Conservation (phyloP, 139 green algal genomes). For the Eudorina sp. region DNA sequence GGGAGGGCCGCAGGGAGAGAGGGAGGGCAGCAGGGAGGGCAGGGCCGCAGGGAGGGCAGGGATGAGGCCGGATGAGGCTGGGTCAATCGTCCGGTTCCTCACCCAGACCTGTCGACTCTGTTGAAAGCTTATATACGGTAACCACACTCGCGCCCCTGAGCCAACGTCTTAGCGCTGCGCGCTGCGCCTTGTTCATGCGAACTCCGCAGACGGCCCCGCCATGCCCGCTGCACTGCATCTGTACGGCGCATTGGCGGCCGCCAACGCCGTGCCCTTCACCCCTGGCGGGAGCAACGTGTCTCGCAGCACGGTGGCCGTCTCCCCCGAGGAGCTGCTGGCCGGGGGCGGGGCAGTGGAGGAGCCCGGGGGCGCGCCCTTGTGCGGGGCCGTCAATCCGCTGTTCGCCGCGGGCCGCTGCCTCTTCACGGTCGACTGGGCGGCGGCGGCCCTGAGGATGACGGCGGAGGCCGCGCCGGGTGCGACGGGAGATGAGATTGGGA, state of each 20-base stretch:
- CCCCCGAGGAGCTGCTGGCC: not conserved
- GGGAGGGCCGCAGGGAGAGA: not conserved
- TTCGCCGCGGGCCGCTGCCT: slow-evolving; percentile 26
- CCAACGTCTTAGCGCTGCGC: no score
- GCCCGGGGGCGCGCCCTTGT: not conserved
- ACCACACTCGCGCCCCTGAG: no score
- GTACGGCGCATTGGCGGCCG: not conserved
- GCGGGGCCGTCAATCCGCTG: slow-evolving; percentile 17
- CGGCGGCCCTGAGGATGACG: not conserved
- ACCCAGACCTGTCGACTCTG: no score
- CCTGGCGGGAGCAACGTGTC: not conserved
- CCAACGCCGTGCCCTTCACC: slow-evolving; percentile 31
- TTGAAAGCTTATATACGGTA: no score
- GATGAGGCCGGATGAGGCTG: not conserved
- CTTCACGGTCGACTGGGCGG: slow-evolving; percentile 31
- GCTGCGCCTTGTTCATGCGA: no score
- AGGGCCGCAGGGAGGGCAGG: no score
- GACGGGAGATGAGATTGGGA: no score
- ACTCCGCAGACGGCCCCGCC: not conserved
- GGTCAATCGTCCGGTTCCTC: no score
- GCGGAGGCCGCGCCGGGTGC: not conserved
- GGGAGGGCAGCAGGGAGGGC: not conserved
- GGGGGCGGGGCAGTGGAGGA: not conserved
- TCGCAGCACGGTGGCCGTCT: not conserved
- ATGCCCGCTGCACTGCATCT: not conserved